Conservation (phyloP, 257 asterid species). For the Solanum chiquidenum region DNA sequence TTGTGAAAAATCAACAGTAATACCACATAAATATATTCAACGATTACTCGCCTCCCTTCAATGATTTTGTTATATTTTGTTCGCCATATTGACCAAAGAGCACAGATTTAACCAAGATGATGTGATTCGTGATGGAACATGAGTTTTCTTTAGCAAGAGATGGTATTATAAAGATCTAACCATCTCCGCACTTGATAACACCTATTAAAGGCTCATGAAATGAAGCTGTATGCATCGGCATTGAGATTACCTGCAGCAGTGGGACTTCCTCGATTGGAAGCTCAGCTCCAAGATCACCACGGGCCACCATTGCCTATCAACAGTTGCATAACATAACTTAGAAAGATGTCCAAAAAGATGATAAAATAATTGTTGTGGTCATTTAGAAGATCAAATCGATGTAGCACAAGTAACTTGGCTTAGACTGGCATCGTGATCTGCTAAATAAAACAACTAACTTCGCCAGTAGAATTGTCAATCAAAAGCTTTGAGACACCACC, state of each 20-base stretch:
- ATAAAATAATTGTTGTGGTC: not conserved
- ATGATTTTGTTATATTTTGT: not conserved
- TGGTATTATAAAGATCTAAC: not conserved
- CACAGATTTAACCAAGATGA: not conserved
- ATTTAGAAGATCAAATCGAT: not conserved
- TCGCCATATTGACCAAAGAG: not conserved
- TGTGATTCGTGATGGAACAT: not conserved
- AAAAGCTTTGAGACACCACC: not conserved
- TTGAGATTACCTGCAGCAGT: constrained; percentile 65
- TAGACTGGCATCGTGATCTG: not conserved
- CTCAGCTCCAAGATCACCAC: constrained; percentile 99
- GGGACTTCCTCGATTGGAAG: constrained; percentile 99
- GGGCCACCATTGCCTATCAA: constrained; percentile 98
- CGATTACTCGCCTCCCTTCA: not conserved
- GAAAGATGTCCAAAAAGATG: not conserved
- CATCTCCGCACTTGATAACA: not conserved
- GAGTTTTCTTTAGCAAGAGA: not conserved
- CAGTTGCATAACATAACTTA: constrained; percentile 7
- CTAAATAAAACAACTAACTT: not conserved
- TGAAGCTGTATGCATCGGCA: not conserved
- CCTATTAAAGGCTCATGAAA: not conserved
- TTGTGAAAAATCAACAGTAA: not conserved
- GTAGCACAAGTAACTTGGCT: not conserved
- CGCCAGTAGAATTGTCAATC: not conserved
- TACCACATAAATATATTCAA: not conserved